These are phyloP conservation scores for Auriculariales sp. DNA, from an alignment of 768 basidiomycete genomes.

Conservation along the genomic window DNA sequence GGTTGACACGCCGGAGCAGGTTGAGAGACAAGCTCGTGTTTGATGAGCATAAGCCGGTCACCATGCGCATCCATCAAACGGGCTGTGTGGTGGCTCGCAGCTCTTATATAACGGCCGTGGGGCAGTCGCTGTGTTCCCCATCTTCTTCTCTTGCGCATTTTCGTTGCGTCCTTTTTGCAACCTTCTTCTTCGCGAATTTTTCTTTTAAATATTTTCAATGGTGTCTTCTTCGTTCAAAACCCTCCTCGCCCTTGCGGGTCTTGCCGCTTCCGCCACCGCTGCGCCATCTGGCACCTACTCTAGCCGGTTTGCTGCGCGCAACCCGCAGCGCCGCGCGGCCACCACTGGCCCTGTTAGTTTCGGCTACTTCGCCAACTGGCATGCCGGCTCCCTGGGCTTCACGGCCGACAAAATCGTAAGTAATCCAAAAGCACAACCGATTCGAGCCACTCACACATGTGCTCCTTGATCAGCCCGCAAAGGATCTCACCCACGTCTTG, in stretches of 20 bases:
- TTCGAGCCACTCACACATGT: background rate
- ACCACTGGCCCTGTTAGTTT: background rate
- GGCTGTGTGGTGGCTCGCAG: no score
- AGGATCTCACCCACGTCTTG: slow-evolving; percentile 17
- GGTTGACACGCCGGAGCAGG: no score
- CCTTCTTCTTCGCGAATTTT: no score
- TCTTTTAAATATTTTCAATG: background rate
- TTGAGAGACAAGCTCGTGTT: no score
- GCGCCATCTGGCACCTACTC: background rate
- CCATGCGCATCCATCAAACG: no score
- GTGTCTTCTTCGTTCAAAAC: background rate
- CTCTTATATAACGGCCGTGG: no score
- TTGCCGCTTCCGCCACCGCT: background rate
- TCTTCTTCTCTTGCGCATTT: background rate
- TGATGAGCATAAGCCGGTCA: no score
- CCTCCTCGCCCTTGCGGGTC: background rate
- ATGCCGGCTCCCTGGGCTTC: no score
- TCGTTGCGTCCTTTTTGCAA: no score
- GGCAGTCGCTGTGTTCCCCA: background rate
- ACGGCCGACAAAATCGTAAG: no score
- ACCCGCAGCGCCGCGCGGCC: background rate
- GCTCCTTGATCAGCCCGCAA: background rate
- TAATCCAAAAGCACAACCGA: background rate
- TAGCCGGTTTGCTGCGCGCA: background rate
- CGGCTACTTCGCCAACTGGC: background rate